Evolutionary conservation across 2,329 filamentous ascomycete genomes (phyloP), one percentile per base, ranked within the genome.

Genomic region (Torrubiella hemipterigena): DNA sequence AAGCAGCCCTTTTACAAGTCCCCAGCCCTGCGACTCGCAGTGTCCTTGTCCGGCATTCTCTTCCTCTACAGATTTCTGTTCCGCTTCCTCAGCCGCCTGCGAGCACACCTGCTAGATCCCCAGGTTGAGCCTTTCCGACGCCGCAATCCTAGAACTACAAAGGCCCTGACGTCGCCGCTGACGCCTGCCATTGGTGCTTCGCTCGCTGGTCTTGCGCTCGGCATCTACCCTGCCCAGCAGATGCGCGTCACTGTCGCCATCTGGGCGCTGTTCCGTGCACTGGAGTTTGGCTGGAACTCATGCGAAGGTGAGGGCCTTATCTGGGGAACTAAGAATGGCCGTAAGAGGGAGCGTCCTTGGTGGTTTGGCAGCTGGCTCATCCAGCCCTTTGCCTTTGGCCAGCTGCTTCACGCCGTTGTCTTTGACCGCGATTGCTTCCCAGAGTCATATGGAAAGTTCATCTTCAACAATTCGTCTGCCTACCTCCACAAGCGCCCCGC

Each of bases 131-230:
- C 83, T 0, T 95, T 96, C 56, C 73, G 86, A 11, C 64, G 69
- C 35, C 79, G 89, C 32, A 95, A 96, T 47, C 87, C 87, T 1
- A 72, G 73, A 13, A 73, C 86, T 10, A 70, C 82, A 1, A 65
- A 65, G 14, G 73, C 81, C 0, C 65, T 98, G 35, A 94, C 86
- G 0, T 93, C 85, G 3, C 69, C 71, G 8, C 81, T 86, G 50
- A 82, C 89, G 1, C 89, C 89, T 1, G 86, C 87, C 3, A 68
- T 95, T n/a, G 91, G 89, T 9, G 87, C 89, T 6, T 86, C 83
- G 45, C 56, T 95, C 29, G 85, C 89, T 1, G 89, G 89, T 4
- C 69, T 93, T 30, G 79, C 83, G 30, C 63, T 96, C 13, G 83
- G 82, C 7, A 69, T 93, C 8, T 83, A 76, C 41, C 65, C 89